Percentiles rank a stretch among this genome's conserved stretches.
Conservation (phyloP, 257 asterid species). For the Capsicum chinense region DNA sequence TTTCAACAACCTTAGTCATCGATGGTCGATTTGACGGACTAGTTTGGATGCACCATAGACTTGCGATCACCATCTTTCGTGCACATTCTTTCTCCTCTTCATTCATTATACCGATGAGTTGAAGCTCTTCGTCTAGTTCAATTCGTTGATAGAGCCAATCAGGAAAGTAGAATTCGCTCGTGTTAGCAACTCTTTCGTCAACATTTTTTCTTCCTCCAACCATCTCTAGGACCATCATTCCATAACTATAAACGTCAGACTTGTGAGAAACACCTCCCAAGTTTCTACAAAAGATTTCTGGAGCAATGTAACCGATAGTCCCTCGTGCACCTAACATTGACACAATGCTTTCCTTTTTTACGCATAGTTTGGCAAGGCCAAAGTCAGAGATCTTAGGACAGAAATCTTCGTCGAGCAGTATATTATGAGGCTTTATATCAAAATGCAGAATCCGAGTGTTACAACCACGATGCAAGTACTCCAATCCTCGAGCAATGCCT, state of each 20-base stretch:
- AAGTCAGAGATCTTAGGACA: constrained; percentile 49
- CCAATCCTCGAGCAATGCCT: constrained; percentile 50
- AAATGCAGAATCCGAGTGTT: constrained; percentile 40
- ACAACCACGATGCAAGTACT: constrained; percentile 45
- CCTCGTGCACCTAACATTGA: constrained; percentile 45
- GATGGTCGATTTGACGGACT: constrained; percentile 43
- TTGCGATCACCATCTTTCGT: constrained; percentile 46
- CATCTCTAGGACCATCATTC: constrained; percentile 42
- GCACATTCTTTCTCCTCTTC: constrained; percentile 37
- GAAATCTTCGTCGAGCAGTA: constrained; percentile 40
- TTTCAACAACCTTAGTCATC: constrained; percentile 47
- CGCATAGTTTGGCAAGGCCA: constrained; percentile 43
- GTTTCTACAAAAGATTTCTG: constrained; percentile 40
- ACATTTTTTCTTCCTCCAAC: constrained; percentile 27
- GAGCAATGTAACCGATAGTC: constrained; percentile 53
- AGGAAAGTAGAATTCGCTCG: constrained; percentile 40
- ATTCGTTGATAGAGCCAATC: constrained; percentile 40
- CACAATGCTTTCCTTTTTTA: constrained; percentile 38
- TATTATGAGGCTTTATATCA: constrained; percentile 51
- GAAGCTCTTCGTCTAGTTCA: constrained; percentile 11
- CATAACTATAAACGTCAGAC: constrained; percentile 53
- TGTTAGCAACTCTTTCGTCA: not conserved
- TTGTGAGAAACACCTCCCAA: constrained; percentile 48
- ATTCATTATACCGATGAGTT: not conserved
- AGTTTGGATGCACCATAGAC: constrained; percentile 57